phyloP scores from a whole-genome alignment of 2,329 filamentous ascomycete genomes.

The Lomentospora prolificans region DNA sequence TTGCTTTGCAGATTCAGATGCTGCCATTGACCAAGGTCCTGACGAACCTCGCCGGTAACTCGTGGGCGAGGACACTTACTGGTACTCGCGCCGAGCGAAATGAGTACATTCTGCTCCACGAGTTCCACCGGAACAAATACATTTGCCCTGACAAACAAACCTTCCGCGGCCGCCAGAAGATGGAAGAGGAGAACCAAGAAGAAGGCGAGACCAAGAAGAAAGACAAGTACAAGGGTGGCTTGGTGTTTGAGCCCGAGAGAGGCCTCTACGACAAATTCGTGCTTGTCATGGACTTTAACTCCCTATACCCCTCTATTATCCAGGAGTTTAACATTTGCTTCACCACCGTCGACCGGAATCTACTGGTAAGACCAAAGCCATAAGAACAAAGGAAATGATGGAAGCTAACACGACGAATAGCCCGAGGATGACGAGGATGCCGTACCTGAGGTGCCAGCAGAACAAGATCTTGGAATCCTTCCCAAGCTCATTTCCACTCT shows the following conservation, averaged over 20 bases:
- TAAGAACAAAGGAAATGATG: background rate
- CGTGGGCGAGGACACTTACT: slow-evolving; percentile 91
- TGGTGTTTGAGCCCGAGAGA: slow-evolving; percentile 96
- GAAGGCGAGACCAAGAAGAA: slow-evolving; percentile 69
- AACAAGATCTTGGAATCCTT: slow-evolving; percentile 74
- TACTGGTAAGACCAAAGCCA: slow-evolving; percentile 43
- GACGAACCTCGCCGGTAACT: slow-evolving; percentile 94
- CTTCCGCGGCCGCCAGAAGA: slow-evolving; percentile 64
- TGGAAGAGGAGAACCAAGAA: slow-evolving; percentile 54
- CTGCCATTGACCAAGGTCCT: slow-evolving; percentile 88
- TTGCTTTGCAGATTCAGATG: slow-evolving; percentile 83
- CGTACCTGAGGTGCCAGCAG: slow-evolving; percentile 75
- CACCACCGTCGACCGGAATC: slow-evolving; percentile 79
- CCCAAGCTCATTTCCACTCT: slow-evolving; percentile 87
- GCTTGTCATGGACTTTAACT: slow-evolving; percentile 99
- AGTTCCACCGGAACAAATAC: slow-evolving; percentile 94
- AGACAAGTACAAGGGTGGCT: slow-evolving; percentile 97
- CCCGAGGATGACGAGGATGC: slow-evolving; percentile 64
- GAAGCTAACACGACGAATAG: background rate
- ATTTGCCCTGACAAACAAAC: slow-evolving; percentile 93
- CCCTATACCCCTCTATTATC: slow-evolving; percentile 94
- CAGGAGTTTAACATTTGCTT: slow-evolving; percentile 99
- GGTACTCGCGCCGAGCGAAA: slow-evolving; percentile 96
- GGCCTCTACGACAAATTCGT: slow-evolving; percentile 97
- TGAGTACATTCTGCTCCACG: slow-evolving; percentile 96